Evolutionary conservation across 2,329 filamentous ascomycete genomes (phyloP), one percentile per base, ranked within the genome.

Genomic region (Fusarium oligoseptatum): DNA sequence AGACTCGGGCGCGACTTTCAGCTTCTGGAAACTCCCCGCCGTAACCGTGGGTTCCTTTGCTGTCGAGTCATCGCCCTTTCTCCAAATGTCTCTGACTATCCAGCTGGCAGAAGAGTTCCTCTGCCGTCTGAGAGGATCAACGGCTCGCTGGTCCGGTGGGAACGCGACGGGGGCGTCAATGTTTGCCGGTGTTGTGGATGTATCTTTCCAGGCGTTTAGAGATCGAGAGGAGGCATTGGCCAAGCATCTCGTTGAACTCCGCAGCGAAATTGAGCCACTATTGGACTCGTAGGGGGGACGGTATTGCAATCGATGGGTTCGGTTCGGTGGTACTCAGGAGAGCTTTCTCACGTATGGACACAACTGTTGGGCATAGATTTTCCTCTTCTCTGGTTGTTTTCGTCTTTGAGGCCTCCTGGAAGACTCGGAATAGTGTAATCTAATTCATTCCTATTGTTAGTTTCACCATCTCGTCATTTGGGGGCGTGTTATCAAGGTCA

Each of bases 101-200:
- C 83, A 85, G 69, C 76, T 86, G n/a, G 84, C 82, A 6, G 83
- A 85, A 67, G 83, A 84, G 72, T 84, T 85, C 48, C 77, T 85
- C 15, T 76, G 74, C 34, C 79, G 82, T 34, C 80, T 85, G 27
- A 79, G 82, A 37, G 72, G 75, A 8, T 79, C 80, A n/a, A 82
- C 82, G 1, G 75, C 34, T 60, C 76, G 57, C 43, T 84, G 69
- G 81, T 81, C 66, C 63, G 77, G 74, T 6, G 67, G 63, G 1
- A 78, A 74, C 20, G 70, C 71, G 22, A 27, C 27, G 27, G 81
- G 32, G 32, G 32, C 81, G 29, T 82, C 81, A 17, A 78, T 82
- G 76, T 82, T 83, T 60, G 76, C 79, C 32, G 77, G 80, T 3
- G 81, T 82, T 2, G 81, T 81, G 1, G 79, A 80, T 60, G 66